Evolutionary conservation across 2,329 filamentous ascomycete species (phyloP), one percentile per base, ranked within the genome.

Genomic region (Paracamarosporium sp.): DNA sequence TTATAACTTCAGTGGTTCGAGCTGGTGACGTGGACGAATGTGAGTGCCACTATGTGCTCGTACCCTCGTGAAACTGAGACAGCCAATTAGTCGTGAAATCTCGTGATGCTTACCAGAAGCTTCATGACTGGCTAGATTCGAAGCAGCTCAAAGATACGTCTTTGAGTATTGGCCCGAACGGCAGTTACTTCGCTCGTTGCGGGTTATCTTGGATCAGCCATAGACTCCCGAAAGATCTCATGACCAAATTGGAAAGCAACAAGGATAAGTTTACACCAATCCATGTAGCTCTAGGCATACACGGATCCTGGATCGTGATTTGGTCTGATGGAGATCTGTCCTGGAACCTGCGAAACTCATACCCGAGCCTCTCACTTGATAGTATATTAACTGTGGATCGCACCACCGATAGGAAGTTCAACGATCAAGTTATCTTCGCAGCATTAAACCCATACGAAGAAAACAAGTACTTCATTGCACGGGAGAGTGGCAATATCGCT

Each of bases 61-160:
- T n/a, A n/a, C n/a, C n/a, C n/a, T n/a, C n/a, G n/a, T n/a, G n/a
- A n/a, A n/a, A n/a, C n/a, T n/a, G n/a, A n/a, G n/a, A n/a, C n/a
- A n/a, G n/a, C n/a, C n/a, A n/a, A n/a, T n/a, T 27, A 50, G 36
- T 55, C 35, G 40, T 52, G 13, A 43, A 50, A 17, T 44, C 50
- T 17, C 25, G 53, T 15, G 55, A 57, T 15, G 55, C 55, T 6
- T 57, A 57, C 35, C 15, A 33, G 2, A 43, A 35, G 7, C 38
- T 57, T 6, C 35, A 40, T 46, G 24, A 48, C 56, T 62, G 64
- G 47, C 65, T 76, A 15, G 50, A 57, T n/a, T 15, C 36, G 17
- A 50, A 22, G 31, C 40, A 44, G 24, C 25, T 50, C 35, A 25
- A 44, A n/a, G 43, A 56, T 15, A 45, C 45, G 5, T 61, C 47